phyloP scores from a whole-genome alignment of 192 early-diverging fungal genomes.

The Martensiomyces pterosporus region DNA sequence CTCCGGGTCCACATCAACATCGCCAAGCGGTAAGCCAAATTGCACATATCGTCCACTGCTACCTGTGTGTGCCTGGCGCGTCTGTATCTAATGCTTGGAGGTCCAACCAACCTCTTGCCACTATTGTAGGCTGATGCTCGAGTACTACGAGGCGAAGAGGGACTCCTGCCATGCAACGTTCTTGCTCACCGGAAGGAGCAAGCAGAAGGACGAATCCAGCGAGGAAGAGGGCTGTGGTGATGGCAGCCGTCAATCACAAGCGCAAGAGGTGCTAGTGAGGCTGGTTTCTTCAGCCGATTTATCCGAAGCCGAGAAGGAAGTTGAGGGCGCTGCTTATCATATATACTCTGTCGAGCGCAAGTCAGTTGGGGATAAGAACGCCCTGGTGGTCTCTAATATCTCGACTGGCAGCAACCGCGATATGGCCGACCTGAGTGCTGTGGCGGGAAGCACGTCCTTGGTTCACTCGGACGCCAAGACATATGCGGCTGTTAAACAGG shows the following conservation, averaged over 20 bases:
- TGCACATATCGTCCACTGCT: too few species aligned
- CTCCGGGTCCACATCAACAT: conserved; percentile 38
- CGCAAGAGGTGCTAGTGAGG: conserved; percentile 9
- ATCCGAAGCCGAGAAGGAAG: conserved; percentile 4
- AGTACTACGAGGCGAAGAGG: conserved; percentile 27
- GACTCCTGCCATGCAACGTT: conserved; percentile 36
- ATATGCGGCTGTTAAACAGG: too few species aligned
- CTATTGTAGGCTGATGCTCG: conserved; percentile 20
- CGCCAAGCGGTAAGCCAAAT: too few species aligned
- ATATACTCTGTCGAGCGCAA: conserved; percentile 34
- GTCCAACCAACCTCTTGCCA: too few species aligned
- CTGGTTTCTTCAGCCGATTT: conserved; percentile 32
- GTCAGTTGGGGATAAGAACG: conserved; percentile 3
- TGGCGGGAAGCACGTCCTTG: conserved; percentile 21
- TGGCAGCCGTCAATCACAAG: neutral
- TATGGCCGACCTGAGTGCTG: conserved; percentile 20
- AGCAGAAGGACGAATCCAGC: too few species aligned
- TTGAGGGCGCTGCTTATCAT: conserved; percentile 20
- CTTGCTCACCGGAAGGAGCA: conserved; percentile 18
- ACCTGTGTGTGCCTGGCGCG: too few species aligned
- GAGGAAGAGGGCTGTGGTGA: too few species aligned
- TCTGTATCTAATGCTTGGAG: too few species aligned
- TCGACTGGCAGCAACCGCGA: conserved; percentile 31
- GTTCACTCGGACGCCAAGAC: too few species aligned
- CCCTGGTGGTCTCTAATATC: conserved; percentile 30